Base-by-base conservation (phyloP, 176 grass and related monocot species). In the Dendrocalamus sinicus region DNA sequence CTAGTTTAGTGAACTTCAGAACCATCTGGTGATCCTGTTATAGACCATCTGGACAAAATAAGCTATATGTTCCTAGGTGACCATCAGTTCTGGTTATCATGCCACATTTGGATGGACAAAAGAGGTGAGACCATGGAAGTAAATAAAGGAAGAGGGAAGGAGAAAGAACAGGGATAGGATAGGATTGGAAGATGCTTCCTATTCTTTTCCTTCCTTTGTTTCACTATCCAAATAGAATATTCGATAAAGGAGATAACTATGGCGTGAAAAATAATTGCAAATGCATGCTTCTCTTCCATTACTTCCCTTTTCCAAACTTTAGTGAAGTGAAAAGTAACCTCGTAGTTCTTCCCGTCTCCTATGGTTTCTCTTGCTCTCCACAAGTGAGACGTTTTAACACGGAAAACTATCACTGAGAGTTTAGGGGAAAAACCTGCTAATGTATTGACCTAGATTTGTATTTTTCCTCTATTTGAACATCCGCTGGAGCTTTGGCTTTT, bases 1-100 rank as follows among this genome's bases (percentile, higher is more conserved):
- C 3, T n/a, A 19, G 50, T 52, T 76, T 70, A 14, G 23, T 50
- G n/a, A 86, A 48, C 55, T 51, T 50, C 24, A 20, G 5, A 41
- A 16, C 20, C 28, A 75, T 66, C 30, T 53, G 59, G 24, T 52
- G 26, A 40, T 69, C 46, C 67, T 81, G 63, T 69, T 70, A 41
- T 53, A 40, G 24, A 43, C 8, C 52, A 71, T 82, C 70, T 83
- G 10, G 26, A 72, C 24, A 63, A 63, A 63, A n/a, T 59, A 10
- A 74, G 57, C 44, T 48, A 50, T 14, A 40, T 51, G 16, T 35
- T 62, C 44, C 70, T 28, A 23, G 23, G 43, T 73, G 19, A 73
- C 17, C 8, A 22, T 22, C 67, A 32, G 37, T 82, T 44, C 12
- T 7, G n/a, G n/a, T 59, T 51, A 46, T 37, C 19, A 37, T 46